Conservation (phyloP, 441 rosid species). For the Gossypium gossypioides region DNA sequence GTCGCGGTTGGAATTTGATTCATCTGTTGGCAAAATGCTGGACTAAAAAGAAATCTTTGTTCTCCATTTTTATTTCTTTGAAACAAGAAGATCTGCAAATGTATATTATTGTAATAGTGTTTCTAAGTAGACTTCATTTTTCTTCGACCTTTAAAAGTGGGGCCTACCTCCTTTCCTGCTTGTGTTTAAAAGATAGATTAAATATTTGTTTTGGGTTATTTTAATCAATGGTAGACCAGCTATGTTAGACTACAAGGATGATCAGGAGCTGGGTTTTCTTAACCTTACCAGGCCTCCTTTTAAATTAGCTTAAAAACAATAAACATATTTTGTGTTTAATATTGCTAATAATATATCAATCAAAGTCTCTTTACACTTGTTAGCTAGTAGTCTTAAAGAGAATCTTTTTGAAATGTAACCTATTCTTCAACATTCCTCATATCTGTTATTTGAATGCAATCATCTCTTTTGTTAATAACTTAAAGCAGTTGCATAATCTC, state of each 20-base stretch:
- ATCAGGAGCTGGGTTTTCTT: not conserved
- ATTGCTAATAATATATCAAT: not conserved
- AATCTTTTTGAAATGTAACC: not conserved
- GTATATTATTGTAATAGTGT: not conserved
- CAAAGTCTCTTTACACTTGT: not conserved
- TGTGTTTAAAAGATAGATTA: not conserved
- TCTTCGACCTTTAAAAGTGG: not conserved
- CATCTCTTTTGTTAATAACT: conserved; percentile 6
- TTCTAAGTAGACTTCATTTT: not conserved
- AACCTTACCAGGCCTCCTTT: not conserved
- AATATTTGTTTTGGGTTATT: not conserved
- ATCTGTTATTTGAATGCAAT: conserved; percentile 3
- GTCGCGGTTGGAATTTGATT: not conserved
- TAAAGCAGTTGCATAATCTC: conserved; percentile 6
- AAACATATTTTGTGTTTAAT: not conserved
- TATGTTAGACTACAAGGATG: not conserved
- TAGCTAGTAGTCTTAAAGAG: not conserved
- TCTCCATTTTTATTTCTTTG: not conserved
- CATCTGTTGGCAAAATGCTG: not conserved
- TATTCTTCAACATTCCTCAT: not conserved
- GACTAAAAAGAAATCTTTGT: not conserved
- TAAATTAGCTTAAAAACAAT: not conserved
- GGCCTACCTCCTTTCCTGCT: not conserved
- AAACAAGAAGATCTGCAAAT: not conserved
- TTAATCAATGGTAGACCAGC: not conserved